Evolutionary conservation across 2,329 filamentous ascomycete species (phyloP).

Genomic region (Fusarium sp.): DNA sequence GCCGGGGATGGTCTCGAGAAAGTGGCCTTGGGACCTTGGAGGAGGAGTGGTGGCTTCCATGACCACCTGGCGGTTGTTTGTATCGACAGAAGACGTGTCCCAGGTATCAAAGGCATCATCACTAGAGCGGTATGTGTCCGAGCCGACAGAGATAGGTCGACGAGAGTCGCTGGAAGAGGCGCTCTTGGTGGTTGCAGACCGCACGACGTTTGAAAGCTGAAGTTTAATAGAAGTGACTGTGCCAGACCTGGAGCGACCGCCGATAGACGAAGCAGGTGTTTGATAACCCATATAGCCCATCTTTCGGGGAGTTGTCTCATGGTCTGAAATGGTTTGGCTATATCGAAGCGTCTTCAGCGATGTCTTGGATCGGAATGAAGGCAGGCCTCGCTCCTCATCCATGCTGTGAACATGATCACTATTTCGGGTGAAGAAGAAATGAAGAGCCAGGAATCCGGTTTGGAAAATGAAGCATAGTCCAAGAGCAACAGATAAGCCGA

Average conservation of each 20-base stretch:
- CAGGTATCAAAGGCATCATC: constrained; percentile 80
- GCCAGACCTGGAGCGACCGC: constrained; percentile 43
- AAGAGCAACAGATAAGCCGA: constrained; percentile 61
- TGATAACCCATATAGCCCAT: constrained; percentile 54
- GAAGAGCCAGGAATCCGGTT: constrained; percentile 61
- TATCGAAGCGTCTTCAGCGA: constrained; percentile 67
- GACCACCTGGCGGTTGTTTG: constrained; percentile 70
- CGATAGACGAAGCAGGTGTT: constrained; percentile 61
- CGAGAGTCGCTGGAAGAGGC: constrained; percentile 62
- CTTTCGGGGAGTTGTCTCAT: constrained; percentile 51
- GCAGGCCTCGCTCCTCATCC: constrained; percentile 41
- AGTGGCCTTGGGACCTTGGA: constrained; percentile 60
- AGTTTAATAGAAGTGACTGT: constrained; percentile 50
- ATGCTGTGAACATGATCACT: constrained; percentile 41
- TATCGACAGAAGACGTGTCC: constrained; percentile 78
- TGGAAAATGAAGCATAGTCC: constrained; percentile 62
- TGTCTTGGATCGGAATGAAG: constrained; percentile 45
- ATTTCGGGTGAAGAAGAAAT: constrained; percentile 57
- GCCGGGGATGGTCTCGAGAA: constrained; percentile 79
- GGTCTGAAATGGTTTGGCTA: constrained; percentile 58
- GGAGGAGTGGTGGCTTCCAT: constrained; percentile 63
- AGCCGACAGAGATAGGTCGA: constrained; percentile 64
- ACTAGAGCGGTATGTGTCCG: constrained; percentile 54
- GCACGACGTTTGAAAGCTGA: constrained; percentile 62
- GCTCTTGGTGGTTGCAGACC: constrained; percentile 69